Evolutionary conservation across 2,329 filamentous ascomycete genomes (phyloP).

Genomic region (Epicoccum sorghinum): DNA sequence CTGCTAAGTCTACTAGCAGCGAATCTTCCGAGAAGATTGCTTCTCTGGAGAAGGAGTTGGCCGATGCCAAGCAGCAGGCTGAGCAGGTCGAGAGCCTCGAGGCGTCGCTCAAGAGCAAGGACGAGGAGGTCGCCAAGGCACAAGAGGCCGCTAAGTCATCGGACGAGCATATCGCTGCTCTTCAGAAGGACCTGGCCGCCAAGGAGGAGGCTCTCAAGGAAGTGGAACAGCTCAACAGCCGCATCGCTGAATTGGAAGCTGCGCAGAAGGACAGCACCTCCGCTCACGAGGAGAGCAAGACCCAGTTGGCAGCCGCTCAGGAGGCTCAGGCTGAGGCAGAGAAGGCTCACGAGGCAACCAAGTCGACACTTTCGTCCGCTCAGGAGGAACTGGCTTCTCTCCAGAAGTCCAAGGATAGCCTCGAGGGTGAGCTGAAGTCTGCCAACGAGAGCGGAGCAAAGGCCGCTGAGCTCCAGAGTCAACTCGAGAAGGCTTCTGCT

Average conservation of each 20-base stretch:
- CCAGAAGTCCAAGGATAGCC: slow-evolving; percentile 24
- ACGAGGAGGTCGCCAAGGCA: slow-evolving; percentile 18
- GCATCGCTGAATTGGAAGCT: slow-evolving; percentile 22
- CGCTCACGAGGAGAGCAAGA: slow-evolving; percentile 23
- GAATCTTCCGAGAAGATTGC: slow-evolving; percentile 31
- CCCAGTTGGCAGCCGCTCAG: slow-evolving; percentile 22
- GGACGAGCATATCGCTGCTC: slow-evolving; percentile 32
- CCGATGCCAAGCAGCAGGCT: slow-evolving; percentile 19
- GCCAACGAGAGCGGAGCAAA: slow-evolving; percentile 26
- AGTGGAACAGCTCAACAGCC: slow-evolving; percentile 16
- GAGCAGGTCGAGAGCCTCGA: slow-evolving; percentile 5
- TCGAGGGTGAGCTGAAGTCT: slow-evolving; percentile 27
- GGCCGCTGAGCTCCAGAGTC: slow-evolving; percentile 26
- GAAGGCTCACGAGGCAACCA: slow-evolving; percentile 26
- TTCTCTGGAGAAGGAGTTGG: slow-evolving; percentile 27
- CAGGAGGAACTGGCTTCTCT: slow-evolving; percentile 20
- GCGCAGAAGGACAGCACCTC: slow-evolving; percentile 10
- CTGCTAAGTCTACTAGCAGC: slow-evolving; percentile 28
- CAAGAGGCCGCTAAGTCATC: slow-evolving; percentile 28
- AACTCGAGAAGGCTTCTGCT: slow-evolving; percentile 30
- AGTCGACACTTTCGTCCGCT: slow-evolving; percentile 16
- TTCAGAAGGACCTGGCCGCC: slow-evolving; percentile 35
- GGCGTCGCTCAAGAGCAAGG: slow-evolving; percentile 17
- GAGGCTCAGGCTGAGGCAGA: slow-evolving; percentile 27
- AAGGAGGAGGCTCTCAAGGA: slow-evolving; percentile 26